phyloP scores from a whole-genome alignment of 192 early-diverging fungal genomes.

The Borealophlyctis nickersoniae region DNA sequence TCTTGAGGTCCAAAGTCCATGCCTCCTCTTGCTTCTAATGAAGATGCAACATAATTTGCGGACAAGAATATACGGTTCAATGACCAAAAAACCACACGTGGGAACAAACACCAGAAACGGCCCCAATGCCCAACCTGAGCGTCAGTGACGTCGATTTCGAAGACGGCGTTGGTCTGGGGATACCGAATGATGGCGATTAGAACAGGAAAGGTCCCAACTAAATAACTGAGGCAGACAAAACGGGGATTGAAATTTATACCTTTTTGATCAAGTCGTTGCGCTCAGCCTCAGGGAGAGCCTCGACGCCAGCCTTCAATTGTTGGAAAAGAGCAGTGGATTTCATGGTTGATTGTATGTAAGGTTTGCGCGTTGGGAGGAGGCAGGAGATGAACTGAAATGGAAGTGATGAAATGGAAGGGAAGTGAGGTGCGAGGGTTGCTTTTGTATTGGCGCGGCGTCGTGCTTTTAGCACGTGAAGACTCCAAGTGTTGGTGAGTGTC shows the following conservation, averaged over 20 bases:
- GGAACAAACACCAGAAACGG: neutral
- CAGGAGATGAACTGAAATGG: neutral
- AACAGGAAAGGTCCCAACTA: neutral
- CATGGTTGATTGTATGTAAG: neutral
- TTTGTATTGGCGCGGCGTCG: too few relatives aligned
- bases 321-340: slow-evolving; percentile 72
- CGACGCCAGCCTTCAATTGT: slow-evolving; percentile 60
- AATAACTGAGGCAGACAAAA: neutral
- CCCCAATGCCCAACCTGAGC: slow-evolving; percentile 19
- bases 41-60: too few relatives aligned
- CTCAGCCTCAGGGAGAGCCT: slow-evolving; percentile 54
- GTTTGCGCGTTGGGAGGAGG: neutral
- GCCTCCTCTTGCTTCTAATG: slow-evolving; percentile 36
- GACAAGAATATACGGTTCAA: too few relatives aligned
- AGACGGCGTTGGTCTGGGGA: slow-evolving; percentile 33
- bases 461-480: too few relatives aligned
- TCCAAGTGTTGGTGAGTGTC: too few relatives aligned
- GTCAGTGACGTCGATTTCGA: slow-evolving; percentile 42
- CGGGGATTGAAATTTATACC: slow-evolving; percentile 49
- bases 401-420: neutral
- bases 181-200: neutral
- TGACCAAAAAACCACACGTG: neutral
- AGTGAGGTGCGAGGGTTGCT: too few relatives aligned
- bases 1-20: slow-evolving; percentile 49
- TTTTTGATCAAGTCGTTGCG: slow-evolving; percentile 64